phyloP scores from a whole-genome alignment of 305 asterid genomes.

The Andrographis paniculata region DNA sequence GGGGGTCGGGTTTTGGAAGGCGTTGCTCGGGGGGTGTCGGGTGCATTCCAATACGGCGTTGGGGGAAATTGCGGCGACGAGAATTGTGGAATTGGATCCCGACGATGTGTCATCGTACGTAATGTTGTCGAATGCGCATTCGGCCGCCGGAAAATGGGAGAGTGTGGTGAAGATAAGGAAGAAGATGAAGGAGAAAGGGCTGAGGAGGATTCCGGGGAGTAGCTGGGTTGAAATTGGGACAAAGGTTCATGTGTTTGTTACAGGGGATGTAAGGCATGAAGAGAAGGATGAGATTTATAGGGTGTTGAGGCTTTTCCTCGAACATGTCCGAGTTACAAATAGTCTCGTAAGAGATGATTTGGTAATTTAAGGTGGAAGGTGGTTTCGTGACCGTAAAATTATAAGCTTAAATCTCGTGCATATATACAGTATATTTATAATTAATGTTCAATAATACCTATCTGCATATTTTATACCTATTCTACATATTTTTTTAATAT shows the following conservation, averaged over 20 bases:
- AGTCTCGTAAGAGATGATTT: too few species aligned
- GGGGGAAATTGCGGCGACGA: slow-evolving; percentile 47
- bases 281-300: slow-evolving; percentile 30
- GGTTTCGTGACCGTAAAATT: too few species aligned
- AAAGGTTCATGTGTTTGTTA: slow-evolving; percentile 57
- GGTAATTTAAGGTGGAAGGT: too few species aligned
- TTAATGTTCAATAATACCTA: too few species aligned
- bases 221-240: slow-evolving; percentile 76
- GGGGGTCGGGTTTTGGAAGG: slow-evolving; percentile 78
- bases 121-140: slow-evolving; percentile 85
- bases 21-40: slow-evolving; percentile 66
- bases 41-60: slow-evolving; percentile 42
- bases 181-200: slow-evolving; percentile 52
- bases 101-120: slow-evolving; percentile 77
- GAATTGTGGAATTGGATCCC: slow-evolving; percentile 59
- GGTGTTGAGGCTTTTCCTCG: slow-evolving; percentile 26
- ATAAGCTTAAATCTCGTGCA: too few species aligned
- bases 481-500: too few species aligned
- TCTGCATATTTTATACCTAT: too few species aligned
- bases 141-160: slow-evolving; percentile 74
- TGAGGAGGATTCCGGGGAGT: slow-evolving; percentile 60
- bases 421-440: too few species aligned
- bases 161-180: slow-evolving; percentile 33
- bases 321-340: too few species aligned
- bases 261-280: slow-evolving; percentile 42